These are phyloP conservation scores for Leishmania guyanensis DNA, from an alignment of 208 protist species.

Conservation along the genomic window DNA sequence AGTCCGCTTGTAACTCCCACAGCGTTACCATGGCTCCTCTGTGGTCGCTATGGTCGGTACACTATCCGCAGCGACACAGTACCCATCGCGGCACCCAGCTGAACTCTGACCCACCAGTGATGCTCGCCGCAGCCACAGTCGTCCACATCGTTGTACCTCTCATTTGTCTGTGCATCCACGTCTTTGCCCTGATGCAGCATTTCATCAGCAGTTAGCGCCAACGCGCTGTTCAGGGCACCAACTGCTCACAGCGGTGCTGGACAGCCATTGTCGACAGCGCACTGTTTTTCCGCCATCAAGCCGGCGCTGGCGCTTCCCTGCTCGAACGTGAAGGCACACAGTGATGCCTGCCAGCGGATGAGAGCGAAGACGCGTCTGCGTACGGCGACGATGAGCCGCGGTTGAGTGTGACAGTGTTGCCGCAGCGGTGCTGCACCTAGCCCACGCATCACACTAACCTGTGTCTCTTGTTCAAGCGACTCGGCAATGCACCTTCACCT, in stretches of 20 bases:
- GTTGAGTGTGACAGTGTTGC: neutral
- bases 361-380: neutral
- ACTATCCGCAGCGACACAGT: conserved; percentile 23
- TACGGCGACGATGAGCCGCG: neutral
- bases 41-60: neutral
- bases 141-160: neutral
- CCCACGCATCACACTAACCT: neutral
- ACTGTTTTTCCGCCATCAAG: neutral
- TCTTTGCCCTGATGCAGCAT: neutral
- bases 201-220: conserved; percentile 4
- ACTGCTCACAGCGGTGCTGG: neutral
- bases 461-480: neutral
- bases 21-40: neutral
- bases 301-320: neutral
- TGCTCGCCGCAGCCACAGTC: neutral
- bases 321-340: neutral
- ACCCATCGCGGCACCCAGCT: conserved; percentile 25
- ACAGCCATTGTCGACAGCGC: neutral
- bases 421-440: neutral
- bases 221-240: conserved; percentile 8
- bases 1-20: too few relatives aligned
- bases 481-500: neutral
- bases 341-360: neutral
- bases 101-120: neutral
- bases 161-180: neutral